These are phyloP conservation scores for Cinchona pubescens DNA, from an alignment of 257 asterid species.

Conservation along the genomic window DNA sequence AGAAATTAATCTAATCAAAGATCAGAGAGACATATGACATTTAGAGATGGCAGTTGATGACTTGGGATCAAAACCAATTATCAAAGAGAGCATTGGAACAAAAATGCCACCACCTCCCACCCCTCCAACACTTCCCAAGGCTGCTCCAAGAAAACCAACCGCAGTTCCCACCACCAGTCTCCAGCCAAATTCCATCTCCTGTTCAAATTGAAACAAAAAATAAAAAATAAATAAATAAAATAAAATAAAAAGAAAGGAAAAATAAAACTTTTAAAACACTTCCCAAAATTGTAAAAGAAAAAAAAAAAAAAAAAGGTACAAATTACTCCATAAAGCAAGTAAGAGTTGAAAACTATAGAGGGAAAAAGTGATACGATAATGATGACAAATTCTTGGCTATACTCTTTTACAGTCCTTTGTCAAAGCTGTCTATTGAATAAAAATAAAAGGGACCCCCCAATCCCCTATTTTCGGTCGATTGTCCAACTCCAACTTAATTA, in stretches of 20 bases:
- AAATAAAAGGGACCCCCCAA: too few relatives aligned
- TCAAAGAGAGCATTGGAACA: slow-evolving; percentile 38
- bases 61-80: slow-evolving; percentile 38
- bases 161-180: slow-evolving; percentile 26
- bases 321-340: not conserved
- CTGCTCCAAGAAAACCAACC: slow-evolving; percentile 40
- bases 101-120: slow-evolving; percentile 45
- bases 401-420: too few relatives aligned
- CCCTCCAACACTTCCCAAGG: slow-evolving; percentile 43
- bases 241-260: not conserved
- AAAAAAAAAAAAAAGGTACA: too few relatives aligned
- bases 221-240: not conserved
- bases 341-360: not conserved
- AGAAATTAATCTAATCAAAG: not conserved
- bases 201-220: not conserved
- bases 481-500: too few relatives aligned
- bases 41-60: slow-evolving; percentile 43
- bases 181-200: slow-evolving; percentile 44
- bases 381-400: too few relatives aligned
- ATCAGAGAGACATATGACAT: slow-evolving; percentile 20
- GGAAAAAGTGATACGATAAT: too few relatives aligned
- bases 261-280: not conserved
- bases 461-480: too few relatives aligned
- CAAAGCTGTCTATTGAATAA: too few relatives aligned
- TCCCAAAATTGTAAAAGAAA: too few relatives aligned